Base-by-base conservation (phyloP, 345 rosid genomes). In the Fremontodendron californicum region DNA sequence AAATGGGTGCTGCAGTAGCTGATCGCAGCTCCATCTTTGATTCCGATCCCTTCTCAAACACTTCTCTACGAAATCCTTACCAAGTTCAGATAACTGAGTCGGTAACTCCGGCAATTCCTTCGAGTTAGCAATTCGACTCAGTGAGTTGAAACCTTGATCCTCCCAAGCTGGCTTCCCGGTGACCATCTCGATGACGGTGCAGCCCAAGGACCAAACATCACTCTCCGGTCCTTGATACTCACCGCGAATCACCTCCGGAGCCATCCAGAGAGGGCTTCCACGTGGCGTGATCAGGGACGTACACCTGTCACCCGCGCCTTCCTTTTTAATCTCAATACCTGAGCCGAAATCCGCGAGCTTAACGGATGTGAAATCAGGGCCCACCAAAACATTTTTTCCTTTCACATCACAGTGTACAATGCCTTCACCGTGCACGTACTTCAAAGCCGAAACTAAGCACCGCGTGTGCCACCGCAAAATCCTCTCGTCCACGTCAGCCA, bases 231-330 rank as follows among this genome's bases (percentile, higher is more conserved):
- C 97, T 80, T 88, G 96, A 27, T 40, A 86, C 82, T 91, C 93
- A 3, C 90, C 63, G 58, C 93, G 84, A 3, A 93, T 67, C 69
- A 91, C 97, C 86, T 93, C 97, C 77, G 97, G 97, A 40, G 97
- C 97, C 94, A 93, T 93, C 97, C 96, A 93, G 21, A 93, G 85
- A 10, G 97, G 97, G 55, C 94, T 93, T 77, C 97, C 97, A 31
- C 97, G 96, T 31, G 93, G 92, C 79, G 67, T 9, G 39, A 73
- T 18, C 43, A 25, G 61, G 13, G 40, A 75, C 13, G 60, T 29
- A 52, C 71, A 25, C 9, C 49, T 51, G 0, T 63, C 73, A 2
- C 40, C 74, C 25, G 42, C 67, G 37, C 51, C 13, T 27, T 5
- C 48, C 13, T 18, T 25, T 18, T 29, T 39, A 3, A 76, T 5